Evolutionary conservation across 768 basidiomycete species (phyloP).

Genomic region (Cubamyces sp.): DNA sequence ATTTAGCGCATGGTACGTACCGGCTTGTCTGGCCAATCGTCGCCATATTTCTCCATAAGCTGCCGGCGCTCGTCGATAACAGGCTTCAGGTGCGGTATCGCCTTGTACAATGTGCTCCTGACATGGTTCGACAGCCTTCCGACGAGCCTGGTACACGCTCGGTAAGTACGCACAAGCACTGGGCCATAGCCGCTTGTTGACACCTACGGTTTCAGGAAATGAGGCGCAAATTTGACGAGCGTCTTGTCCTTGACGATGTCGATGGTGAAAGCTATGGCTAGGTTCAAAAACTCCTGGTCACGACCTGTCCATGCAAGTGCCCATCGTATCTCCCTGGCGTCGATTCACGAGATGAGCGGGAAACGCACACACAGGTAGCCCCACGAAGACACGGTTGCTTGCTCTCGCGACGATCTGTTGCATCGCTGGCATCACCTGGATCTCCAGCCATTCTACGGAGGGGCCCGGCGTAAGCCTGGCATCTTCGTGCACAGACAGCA

Average conservation of each 20-base stretch:
- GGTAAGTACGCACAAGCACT: neutral
- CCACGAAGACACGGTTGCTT: slow-evolving; percentile 41
- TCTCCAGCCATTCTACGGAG: slow-evolving; percentile 35
- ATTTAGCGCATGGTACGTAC: slow-evolving; percentile 20
- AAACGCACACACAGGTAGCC: slow-evolving; percentile 38
- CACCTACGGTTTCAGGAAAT: slow-evolving; percentile 42
- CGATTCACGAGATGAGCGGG: too few species aligned
- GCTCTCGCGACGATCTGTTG: slow-evolving; percentile 35
- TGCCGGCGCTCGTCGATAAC: slow-evolving; percentile 30
- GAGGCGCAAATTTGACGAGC: slow-evolving; percentile 39
- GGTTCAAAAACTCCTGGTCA: slow-evolving; percentile 34
- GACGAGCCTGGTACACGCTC: slow-evolving; percentile 15
- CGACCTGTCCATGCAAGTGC: slow-evolving; percentile 30
- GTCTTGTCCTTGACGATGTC: slow-evolving; percentile 34
- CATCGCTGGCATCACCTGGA: slow-evolving; percentile 28
- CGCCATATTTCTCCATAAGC: slow-evolving; percentile 26
- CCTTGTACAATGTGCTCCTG: slow-evolving; percentile 13
- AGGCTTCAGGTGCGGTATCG: slow-evolving; percentile 22
- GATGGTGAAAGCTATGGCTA: slow-evolving; percentile 39
- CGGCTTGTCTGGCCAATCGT: slow-evolving; percentile 32
- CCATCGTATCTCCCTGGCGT: neutral
- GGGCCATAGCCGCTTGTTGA: neutral
- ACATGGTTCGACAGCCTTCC: slow-evolving; percentile 23
- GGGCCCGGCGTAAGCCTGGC: neutral
- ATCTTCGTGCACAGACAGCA: neutral